Base-by-base conservation (phyloP, 257 asterid species). In the Lycium barbarum region DNA sequence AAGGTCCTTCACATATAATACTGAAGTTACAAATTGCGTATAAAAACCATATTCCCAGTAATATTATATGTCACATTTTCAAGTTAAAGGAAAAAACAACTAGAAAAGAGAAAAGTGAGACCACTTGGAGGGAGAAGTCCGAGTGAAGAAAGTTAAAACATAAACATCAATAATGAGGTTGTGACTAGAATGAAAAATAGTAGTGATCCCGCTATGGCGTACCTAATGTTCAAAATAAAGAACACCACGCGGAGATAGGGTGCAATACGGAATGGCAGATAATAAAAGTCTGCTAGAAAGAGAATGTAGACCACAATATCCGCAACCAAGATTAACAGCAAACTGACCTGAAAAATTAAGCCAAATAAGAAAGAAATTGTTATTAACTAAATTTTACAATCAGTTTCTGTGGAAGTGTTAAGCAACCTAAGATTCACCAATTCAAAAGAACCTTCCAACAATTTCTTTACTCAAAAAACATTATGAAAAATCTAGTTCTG, bases 261-360 rank as follows among this genome's bases (percentile, higher is more conserved):
- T 38, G 98, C 97, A 88, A 92, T 87, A 76, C 99, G 92, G 87
- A 97, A 87, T 45, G 99, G 98, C 83, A 95, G 99, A 86, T 85
- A 82, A 89, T 84, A 89, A 80, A 93, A 62, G 83, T 87, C 94
- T 81, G 88, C 93, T 2, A 98, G 97, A 83, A 98, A 94, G 80
- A 94, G 67, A 86, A 79, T 89, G 84, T 89, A 92, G 88, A 92
- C 91, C 83, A 87, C 49, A 66, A 95, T 72, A 90, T 97, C 99
- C 55, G 91, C 90, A 73, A 92, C 84, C 96, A 95, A 81, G 72
- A 95, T 40, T 73, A 91, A 54, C 91, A 95, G 72, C 85, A 95
- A 84, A 87, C 88, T 85, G 87, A 94, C 92, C 99, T 97, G 93
- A 86, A 86, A 78, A 14, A 53, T 53, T 47, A 78, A 33, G 66